Evolutionary conservation across 169 alveolate species (phyloP).

Genomic region (Neospora caninum): DNA sequence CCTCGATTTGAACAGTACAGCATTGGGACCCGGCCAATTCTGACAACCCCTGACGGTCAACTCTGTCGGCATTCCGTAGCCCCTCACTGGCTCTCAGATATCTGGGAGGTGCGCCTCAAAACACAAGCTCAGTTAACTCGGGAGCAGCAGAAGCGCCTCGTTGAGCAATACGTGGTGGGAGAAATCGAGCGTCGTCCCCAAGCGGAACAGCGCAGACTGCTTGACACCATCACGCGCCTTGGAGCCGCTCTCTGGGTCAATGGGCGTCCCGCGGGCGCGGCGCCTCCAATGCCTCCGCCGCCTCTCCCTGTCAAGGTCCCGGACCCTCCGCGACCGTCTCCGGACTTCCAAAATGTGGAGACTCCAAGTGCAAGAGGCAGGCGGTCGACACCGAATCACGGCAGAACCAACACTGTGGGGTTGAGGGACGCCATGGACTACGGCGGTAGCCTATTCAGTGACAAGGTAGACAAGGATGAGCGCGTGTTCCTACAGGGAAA

Average conservation of each 20-base stretch:
- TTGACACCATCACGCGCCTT: conserved; percentile 48
- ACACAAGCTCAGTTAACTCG: conserved; percentile 42
- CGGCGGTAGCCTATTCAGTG: background rate
- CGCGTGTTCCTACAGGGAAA: no score
- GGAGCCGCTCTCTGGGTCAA: conserved; percentile 59
- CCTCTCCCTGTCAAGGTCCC: background rate
- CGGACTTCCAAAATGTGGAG: background rate
- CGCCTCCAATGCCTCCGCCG: background rate
- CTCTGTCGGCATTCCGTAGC: conserved; percentile 65
- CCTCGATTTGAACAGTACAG: conserved; percentile 61
- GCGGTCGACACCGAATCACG: background rate
- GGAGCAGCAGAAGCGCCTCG: conserved; percentile 63
- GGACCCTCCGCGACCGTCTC: background rate
- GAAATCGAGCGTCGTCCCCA: conserved; percentile 49
- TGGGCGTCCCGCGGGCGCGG: conserved; percentile 28
- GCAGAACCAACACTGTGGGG: background rate
- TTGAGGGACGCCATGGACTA: background rate
- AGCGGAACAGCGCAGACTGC: conserved; percentile 26
- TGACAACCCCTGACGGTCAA: conserved; percentile 45
- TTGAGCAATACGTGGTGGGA: conserved; percentile 57
- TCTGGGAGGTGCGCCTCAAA: conserved; percentile 64
- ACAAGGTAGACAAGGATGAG: background rate
- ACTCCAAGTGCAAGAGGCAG: background rate
- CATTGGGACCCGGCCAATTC: conserved; percentile 65
- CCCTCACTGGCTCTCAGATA: conserved; percentile 58